Percentiles rank a stretch among this genome's conserved stretches.
These are phyloP conservation scores for Trypanosoma platydactyli DNA, from an alignment of 208 protist species.

Conservation along the genomic window DNA sequence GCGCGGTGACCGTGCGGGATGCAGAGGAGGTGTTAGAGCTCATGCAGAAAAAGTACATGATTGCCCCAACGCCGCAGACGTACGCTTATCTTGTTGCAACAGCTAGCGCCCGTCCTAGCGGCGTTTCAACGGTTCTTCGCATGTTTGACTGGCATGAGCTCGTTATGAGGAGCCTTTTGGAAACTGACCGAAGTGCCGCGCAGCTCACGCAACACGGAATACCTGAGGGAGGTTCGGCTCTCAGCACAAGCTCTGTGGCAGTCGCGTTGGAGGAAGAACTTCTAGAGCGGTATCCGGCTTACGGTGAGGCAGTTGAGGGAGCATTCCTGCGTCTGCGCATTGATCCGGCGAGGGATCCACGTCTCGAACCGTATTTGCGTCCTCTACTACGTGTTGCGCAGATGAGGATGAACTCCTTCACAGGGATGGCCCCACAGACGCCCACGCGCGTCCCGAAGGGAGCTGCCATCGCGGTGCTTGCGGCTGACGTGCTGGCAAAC, in stretches of 20 bases:
- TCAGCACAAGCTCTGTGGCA: constrained; percentile 33
- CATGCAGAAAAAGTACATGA: constrained; percentile 65
- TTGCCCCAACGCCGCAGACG: constrained; percentile 70
- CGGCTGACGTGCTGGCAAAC: constrained; percentile 75
- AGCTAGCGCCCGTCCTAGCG: constrained; percentile 29
- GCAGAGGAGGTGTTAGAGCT: constrained; percentile 67
- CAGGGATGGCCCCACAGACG: constrained; percentile 62
- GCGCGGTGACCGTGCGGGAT: constrained; percentile 60
- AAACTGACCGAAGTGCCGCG: constrained; percentile 3
- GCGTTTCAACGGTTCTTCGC: constrained; percentile 52
- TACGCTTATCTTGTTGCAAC: constrained; percentile 67
- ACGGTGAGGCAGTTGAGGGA: constrained; percentile 56
- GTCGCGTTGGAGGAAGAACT: constrained; percentile 50
- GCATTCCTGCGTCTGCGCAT: constrained; percentile 67
- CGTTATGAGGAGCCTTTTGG: constrained; percentile 36
- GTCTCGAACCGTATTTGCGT: constrained; percentile 54
- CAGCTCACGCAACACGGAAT: neutral
- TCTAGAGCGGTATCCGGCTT: constrained; percentile 56
- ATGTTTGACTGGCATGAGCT: constrained; percentile 80
- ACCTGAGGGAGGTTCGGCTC: constrained; percentile 17
- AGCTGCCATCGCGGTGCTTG: constrained; percentile 63
- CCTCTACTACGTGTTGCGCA: constrained; percentile 76
- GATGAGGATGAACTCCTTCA: constrained; percentile 74
- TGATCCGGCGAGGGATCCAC: constrained; percentile 51
- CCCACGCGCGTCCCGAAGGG: constrained; percentile 62